Percentiles rank a stretch among this genome's conserved stretches.
Evolutionary conservation across 129 eudicot species (phyloP).

Genomic region (Saussurea involucrata): DNA sequence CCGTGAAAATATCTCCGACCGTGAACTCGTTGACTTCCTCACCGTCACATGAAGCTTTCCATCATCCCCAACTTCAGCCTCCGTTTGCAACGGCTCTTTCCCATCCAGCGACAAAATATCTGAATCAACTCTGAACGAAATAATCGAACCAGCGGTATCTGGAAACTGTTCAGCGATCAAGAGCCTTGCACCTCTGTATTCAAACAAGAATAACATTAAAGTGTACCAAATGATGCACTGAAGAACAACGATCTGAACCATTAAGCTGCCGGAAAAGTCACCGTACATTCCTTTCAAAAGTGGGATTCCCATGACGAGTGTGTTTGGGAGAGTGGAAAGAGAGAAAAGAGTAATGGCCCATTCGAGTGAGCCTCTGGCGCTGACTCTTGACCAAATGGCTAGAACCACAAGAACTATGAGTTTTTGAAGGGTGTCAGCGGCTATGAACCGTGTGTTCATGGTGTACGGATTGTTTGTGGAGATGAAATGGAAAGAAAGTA

Average conservation of each 20-base stretch:
- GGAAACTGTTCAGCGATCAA: conserved; percentile 89
- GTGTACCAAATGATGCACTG: conserved; percentile 96
- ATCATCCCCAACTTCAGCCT: conserved; percentile 87
- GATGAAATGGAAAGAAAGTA: conserved; percentile 89
- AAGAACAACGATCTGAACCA: conserved; percentile 91
- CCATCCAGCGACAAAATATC: conserved; percentile 77
- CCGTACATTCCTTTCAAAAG: conserved; percentile 90
- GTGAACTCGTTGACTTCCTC: conserved; percentile 71
- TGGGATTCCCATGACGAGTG: conserved; percentile 94
- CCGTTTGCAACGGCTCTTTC: conserved; percentile 76
- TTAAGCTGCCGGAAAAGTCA: conserved; percentile 67
- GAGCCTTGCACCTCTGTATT: conserved; percentile 76
- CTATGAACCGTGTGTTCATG: conserved; percentile 81
- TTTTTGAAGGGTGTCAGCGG: conserved; percentile 85
- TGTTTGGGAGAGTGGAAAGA: conserved; percentile 74
- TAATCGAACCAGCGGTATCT: conserved; percentile 72
- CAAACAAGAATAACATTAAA: conserved; percentile 78
- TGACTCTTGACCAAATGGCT: conserved; percentile 61
- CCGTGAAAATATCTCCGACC: conserved; percentile 70
- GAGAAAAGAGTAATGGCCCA: conserved; percentile 93
- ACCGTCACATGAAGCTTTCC: conserved; percentile 85
- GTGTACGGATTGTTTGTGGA: conserved; percentile 89
- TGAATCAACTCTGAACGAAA: conserved; percentile 74
- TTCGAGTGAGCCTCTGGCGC: conserved; percentile 72
- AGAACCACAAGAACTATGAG: conserved; percentile 55